Conservation (phyloP, 169 alveolate species). For the Babesia caballi region DNA sequence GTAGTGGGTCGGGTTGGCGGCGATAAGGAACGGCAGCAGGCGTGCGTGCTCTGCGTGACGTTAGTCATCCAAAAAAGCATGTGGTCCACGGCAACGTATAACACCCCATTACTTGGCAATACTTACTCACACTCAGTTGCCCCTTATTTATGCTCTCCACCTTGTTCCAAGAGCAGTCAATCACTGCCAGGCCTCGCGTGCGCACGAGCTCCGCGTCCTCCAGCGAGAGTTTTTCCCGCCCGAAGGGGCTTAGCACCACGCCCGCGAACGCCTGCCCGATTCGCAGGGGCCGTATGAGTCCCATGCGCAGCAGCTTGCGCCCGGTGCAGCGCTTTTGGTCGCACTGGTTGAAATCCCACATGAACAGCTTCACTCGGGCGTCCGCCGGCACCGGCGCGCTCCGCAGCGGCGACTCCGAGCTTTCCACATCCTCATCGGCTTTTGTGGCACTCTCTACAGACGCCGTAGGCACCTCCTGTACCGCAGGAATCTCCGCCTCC, state of each 20-base stretch:
- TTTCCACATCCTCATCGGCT: background rate
- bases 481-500: background rate
- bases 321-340: slow-evolving; percentile 94
- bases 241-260: slow-evolving; percentile 87
- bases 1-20: slow-evolving; percentile 93
- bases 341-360: slow-evolving; percentile 93
- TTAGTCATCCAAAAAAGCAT: background rate
- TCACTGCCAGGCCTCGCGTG: slow-evolving; percentile 87
- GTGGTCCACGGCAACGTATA: too few species aligned
- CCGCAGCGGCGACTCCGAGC: background rate
- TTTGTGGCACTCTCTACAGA: background rate
- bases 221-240: slow-evolving; percentile 76
- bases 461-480: background rate
- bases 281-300: slow-evolving; percentile 67
- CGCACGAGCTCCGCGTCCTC: slow-evolving; percentile 83
- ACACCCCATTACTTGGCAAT: background rate
- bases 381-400: background rate
- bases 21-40: slow-evolving; percentile 87
- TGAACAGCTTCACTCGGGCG: slow-evolving; percentile 70
- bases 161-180: slow-evolving; percentile 94
- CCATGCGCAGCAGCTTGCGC: slow-evolving; percentile 83
- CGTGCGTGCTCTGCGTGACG: slow-evolving; percentile 33
- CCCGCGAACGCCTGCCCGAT: slow-evolving; percentile 82
- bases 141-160: slow-evolving; percentile 81
- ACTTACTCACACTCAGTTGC: slow-evolving; percentile 58